Evolutionary conservation across 768 basidiomycete genomes (phyloP).

Genomic region (Tubosaeta brunneosetosa): DNA sequence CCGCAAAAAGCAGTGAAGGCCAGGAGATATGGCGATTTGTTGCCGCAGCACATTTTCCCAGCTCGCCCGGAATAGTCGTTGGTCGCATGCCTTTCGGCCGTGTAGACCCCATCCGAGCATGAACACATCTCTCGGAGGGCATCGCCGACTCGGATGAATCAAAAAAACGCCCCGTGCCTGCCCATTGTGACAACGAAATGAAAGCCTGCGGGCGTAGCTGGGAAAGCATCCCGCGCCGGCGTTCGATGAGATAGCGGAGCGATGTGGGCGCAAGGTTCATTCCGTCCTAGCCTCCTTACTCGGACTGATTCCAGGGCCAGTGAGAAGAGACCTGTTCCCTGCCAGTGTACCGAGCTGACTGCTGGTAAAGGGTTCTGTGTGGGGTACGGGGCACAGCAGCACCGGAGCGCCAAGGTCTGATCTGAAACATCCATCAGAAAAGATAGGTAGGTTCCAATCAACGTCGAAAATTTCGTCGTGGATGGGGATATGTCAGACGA

Average conservation of each 20-base stretch:
- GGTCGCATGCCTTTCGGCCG: slow-evolving; percentile 28
- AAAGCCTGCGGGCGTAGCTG: slow-evolving; percentile 13
- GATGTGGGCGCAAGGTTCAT: slow-evolving; percentile 60
- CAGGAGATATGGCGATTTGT: slow-evolving; percentile 54
- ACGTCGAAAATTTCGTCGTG: slow-evolving; percentile 30
- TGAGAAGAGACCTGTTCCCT: slow-evolving; percentile 60
- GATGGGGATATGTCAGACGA: slow-evolving; percentile 35
- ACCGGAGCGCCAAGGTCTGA: slow-evolving; percentile 62
- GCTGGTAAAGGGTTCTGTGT: slow-evolving; percentile 60
- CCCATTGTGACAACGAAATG: slow-evolving; percentile 17
- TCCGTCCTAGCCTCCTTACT: slow-evolving; percentile 67
- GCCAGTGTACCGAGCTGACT: slow-evolving; percentile 64
- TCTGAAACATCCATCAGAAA: slow-evolving; percentile 37
- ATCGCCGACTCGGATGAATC: slow-evolving; percentile 13
- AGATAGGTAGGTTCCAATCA: slow-evolving; percentile 34
- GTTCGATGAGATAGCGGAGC: slow-evolving; percentile 51
- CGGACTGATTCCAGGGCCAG: slow-evolving; percentile 50
- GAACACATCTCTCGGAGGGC: not conserved
- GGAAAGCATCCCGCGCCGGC: slow-evolving; percentile 23
- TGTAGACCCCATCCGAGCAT: slow-evolving; percentile 26
- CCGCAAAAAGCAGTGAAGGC: slow-evolving; percentile 38
- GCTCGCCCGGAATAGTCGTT: slow-evolving; percentile 38
- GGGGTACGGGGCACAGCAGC: slow-evolving; percentile 34
- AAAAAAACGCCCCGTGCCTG: slow-evolving; percentile 7
- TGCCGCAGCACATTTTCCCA: slow-evolving; percentile 37